A percentile compares a stretch with the other conserved stretches of the same genome.
phyloP scores from a whole-genome alignment of 441 rosid genomes.

The Gossypium aridum region DNA sequence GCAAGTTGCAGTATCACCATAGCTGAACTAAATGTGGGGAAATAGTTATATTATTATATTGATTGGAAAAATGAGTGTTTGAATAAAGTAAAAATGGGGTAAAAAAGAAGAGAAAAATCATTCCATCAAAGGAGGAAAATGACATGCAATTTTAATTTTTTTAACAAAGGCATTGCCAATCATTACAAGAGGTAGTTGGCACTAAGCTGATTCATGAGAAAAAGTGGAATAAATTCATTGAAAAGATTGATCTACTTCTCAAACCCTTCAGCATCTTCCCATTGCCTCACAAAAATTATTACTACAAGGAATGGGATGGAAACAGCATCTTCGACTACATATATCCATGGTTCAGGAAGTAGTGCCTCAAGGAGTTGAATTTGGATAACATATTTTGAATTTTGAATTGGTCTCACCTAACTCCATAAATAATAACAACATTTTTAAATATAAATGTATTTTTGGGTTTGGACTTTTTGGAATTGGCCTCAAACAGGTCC shows the following conservation, averaged over 20 bases:
- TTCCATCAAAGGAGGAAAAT: conserved; percentile 10
- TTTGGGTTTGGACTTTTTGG: too few species aligned
- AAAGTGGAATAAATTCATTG: conserved; percentile 3
- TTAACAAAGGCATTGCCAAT: neutral
- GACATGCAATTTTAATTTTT: conserved; percentile 16
- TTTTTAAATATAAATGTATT: too few species aligned
- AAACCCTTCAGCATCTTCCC: too few species aligned
- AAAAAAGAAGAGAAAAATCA: conserved; percentile 9
- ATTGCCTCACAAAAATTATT: too few species aligned
- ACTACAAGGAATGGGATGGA: too few species aligned
- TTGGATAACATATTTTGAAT: too few species aligned
- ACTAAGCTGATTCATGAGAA: neutral
- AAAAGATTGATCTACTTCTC: neutral
- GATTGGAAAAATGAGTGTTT: neutral
- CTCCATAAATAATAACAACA: too few species aligned
- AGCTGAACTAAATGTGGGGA: neutral
- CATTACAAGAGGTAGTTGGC: neutral
- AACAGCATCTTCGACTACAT: too few species aligned
- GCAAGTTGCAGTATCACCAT: neutral
- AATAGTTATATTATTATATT: neutral
- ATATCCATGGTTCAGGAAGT: too few species aligned
- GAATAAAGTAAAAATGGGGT: neutral
- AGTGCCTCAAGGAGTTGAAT: too few species aligned
- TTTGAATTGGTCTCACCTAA: too few species aligned
- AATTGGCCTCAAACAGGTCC: too few species aligned